Evolutionary conservation across 768 basidiomycete genomes (phyloP).

Genomic region (Chalciporus piperatus): DNA sequence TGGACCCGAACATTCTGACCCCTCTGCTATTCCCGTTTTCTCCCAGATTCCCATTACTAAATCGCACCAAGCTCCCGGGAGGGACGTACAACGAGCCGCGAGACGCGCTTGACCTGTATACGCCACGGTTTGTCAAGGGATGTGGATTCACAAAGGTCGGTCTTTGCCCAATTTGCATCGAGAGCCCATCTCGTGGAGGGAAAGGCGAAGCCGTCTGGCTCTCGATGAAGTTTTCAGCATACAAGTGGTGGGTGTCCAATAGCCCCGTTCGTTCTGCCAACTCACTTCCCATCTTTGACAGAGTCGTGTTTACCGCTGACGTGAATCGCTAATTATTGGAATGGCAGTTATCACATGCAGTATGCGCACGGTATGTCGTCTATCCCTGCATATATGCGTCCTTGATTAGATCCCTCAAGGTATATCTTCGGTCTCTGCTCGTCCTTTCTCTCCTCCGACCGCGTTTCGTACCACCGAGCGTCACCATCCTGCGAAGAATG

Average conservation of each 20-base stretch:
- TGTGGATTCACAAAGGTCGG: constrained; percentile 67
- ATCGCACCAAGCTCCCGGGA: constrained; percentile 23
- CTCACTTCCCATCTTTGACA: constrained; percentile 12
- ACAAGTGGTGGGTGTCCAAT: constrained; percentile 60
- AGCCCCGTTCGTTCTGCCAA: not conserved
- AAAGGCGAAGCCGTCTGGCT: constrained; percentile 65
- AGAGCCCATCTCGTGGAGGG: constrained; percentile 58
- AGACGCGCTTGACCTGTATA: constrained; percentile 65
- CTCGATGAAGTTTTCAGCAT: constrained; percentile 77
- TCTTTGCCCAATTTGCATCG: constrained; percentile 74
- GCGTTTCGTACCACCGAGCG: constrained; percentile 53
- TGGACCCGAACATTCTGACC: not conserved
- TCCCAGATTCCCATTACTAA: constrained; percentile 18
- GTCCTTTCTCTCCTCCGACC: constrained; percentile 75
- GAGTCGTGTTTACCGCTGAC: constrained; percentile 11
- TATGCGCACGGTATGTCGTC: constrained; percentile 62
- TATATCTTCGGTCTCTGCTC: constrained; percentile 63
- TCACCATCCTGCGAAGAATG: constrained; percentile 50
- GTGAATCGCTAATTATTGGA: constrained; percentile 2
- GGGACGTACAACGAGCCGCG: constrained; percentile 63
- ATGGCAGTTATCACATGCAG: constrained; percentile 75
- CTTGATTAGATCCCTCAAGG: constrained; percentile 39
- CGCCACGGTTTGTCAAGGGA: constrained; percentile 74
- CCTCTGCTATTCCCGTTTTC: constrained; percentile 2
- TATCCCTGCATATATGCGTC: not conserved